Conservation (phyloP, 2,329 filamentous ascomycete species). For the Talaromyces sp. region DNA sequence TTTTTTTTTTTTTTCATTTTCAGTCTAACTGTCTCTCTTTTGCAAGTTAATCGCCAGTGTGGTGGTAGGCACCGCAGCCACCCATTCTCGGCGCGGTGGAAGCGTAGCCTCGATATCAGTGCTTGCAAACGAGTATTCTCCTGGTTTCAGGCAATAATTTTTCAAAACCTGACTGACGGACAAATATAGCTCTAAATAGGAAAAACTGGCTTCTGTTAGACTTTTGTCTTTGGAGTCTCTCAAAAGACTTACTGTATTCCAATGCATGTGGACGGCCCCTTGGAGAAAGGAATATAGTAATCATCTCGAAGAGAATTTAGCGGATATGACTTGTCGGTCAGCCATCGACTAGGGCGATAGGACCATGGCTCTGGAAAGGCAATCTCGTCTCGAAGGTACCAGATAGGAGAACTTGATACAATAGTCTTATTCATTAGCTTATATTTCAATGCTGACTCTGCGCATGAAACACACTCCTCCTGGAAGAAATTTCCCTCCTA, state of each 20-base stretch:
- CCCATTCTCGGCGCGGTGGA: constrained; percentile 2
- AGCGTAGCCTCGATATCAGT: not conserved
- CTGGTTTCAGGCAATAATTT: not conserved
- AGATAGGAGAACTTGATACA: not conserved
- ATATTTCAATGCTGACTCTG: not conserved
- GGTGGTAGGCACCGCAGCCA: constrained; percentile 1
- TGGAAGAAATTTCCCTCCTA: not conserved
- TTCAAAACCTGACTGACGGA: not conserved
- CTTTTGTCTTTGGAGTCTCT: not conserved
- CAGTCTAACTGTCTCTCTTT: not conserved
- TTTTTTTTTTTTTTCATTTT: not conserved
- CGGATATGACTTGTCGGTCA: not conserved
- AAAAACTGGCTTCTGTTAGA: not conserved
- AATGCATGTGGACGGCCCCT: not conserved
- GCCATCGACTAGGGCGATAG: not conserved
- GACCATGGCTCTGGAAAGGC: not conserved
- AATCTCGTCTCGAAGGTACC: not conserved
- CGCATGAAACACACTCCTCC: not conserved
- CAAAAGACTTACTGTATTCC: not conserved
- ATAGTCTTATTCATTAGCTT: not conserved
- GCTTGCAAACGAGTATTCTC: not conserved
- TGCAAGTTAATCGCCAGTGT: not conserved
- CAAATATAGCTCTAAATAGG: not conserved
- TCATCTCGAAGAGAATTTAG: not conserved
- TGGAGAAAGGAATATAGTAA: constrained; percentile 4